phyloP scores from a whole-genome alignment of 139 green algal species.

The Coccomyxa sp. region DNA sequence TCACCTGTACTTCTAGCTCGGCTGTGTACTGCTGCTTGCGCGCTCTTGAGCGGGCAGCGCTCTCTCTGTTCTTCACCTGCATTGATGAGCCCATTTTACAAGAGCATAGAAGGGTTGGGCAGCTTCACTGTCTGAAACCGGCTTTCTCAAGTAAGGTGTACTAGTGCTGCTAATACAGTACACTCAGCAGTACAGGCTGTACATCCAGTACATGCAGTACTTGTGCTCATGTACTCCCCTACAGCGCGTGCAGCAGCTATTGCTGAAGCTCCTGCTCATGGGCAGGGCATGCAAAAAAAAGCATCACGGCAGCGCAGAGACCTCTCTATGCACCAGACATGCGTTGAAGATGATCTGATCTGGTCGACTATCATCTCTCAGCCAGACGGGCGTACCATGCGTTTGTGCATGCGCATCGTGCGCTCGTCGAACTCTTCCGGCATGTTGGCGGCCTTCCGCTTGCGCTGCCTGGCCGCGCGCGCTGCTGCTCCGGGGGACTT shows the following conservation, averaged over 20 bases:
- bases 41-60: conserved; percentile 39
- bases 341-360: no score
- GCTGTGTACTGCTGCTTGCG: conserved; percentile 43
- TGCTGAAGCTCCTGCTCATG: no score
- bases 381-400: conserved; percentile 7
- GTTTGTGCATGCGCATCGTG: conserved; percentile 17
- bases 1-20: conserved; percentile 43
- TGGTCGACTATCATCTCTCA: neutral
- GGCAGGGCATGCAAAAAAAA: no score
- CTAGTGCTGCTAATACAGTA: neutral
- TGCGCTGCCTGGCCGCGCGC: conserved; percentile 14
- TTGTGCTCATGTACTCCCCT: no score
- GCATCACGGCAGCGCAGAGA: no score
- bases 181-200: neutral
- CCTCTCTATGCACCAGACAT: no score
- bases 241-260: no score
- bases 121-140: no score
- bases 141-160: no score
- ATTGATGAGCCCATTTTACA: neutral
- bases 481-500: neutral
- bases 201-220: neutral
- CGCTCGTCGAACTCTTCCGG: conserved; percentile 13
- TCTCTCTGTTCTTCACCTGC: conserved; percentile 59
- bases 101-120: no score
- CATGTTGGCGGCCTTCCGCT: conserved; percentile 10